These are phyloP conservation scores for Diplotaxis tenuifolia DNA, from an alignment of 345 rosid genomes.

Conservation along the genomic window DNA sequence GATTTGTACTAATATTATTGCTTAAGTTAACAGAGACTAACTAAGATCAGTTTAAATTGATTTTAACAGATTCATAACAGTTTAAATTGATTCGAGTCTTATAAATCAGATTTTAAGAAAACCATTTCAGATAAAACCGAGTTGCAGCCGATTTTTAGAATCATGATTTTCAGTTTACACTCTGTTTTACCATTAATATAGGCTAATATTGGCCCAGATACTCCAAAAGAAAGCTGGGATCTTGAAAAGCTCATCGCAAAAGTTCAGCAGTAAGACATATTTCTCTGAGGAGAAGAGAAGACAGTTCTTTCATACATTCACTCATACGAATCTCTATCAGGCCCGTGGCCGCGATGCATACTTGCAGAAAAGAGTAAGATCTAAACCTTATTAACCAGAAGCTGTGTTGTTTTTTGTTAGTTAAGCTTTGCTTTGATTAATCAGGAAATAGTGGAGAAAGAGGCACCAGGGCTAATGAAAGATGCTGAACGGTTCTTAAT, in stretches of 20 bases:
- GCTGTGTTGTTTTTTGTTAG: constrained; percentile 11
- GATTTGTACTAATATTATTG: too few species aligned
- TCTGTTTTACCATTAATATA: constrained; percentile 24
- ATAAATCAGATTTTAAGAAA: too few species aligned
- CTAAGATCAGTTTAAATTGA: too few species aligned
- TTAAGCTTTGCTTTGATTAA: not conserved
- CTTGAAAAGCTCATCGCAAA: constrained; percentile 86
- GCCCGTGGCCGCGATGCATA: constrained; percentile 89
- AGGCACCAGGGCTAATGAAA: constrained; percentile 85
- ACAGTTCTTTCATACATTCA: constrained; percentile 7
- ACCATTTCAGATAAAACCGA: too few species aligned
- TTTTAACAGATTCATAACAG: too few species aligned
- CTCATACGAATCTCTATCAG: constrained; percentile 37
- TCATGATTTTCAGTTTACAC: too few species aligned
- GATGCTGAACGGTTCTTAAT: constrained; percentile 90
- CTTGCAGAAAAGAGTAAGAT: constrained; percentile 79
- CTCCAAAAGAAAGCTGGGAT: constrained; percentile 81
- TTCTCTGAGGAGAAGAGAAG: not conserved
- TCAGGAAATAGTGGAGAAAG: constrained; percentile 74
- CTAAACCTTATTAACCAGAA: too few species aligned
- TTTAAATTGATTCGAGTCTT: too few species aligned
- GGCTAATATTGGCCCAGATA: constrained; percentile 90
- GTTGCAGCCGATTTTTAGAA: too few species aligned
- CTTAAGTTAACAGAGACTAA: too few species aligned
- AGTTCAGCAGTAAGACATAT: constrained; percentile 74